Conservation (phyloP, 148 eudicot species). For the Vaccinium corymbosum region DNA sequence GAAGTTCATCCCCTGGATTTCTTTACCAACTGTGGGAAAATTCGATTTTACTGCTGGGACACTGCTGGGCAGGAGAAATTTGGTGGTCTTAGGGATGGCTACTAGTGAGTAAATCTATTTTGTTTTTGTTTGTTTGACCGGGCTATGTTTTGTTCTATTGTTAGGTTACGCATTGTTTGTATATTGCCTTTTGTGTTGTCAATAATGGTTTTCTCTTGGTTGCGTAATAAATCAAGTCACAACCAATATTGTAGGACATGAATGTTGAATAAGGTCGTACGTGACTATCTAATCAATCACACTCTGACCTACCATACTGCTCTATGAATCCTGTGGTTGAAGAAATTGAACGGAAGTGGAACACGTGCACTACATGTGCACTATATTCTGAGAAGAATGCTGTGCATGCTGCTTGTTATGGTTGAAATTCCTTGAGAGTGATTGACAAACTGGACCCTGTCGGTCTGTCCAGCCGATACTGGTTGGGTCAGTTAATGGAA, state of each 20-base stretch:
- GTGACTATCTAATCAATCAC: too few relatives aligned
- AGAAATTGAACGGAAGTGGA: neutral
- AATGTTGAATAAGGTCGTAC: neutral
- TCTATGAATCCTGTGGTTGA: neutral
- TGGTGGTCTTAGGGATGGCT: slow-evolving; percentile 70
- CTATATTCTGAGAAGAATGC: neutral
- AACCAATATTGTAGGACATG: neutral
- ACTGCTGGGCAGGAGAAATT: slow-evolving; percentile 77
- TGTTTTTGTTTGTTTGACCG: neutral
- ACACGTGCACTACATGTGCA: neutral
- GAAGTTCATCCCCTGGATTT: slow-evolving; percentile 73
- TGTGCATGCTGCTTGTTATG: neutral
- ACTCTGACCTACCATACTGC: neutral
- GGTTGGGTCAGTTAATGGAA: too few relatives aligned
- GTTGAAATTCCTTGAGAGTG: neutral
- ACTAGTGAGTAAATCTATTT: slow-evolving; percentile 40
- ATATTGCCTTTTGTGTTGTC: neutral
- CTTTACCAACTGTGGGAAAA: slow-evolving; percentile 54
- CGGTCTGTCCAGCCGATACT: neutral
- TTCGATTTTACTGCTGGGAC: slow-evolving; percentile 74
- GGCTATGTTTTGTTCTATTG: neutral
- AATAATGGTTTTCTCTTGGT: neutral
- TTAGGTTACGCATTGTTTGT: neutral
- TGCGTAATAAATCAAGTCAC: neutral
- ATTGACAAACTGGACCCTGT: neutral